Conservation (phyloP, 768 basidiomycete genomes). For the Tricholoma saponaceum region DNA sequence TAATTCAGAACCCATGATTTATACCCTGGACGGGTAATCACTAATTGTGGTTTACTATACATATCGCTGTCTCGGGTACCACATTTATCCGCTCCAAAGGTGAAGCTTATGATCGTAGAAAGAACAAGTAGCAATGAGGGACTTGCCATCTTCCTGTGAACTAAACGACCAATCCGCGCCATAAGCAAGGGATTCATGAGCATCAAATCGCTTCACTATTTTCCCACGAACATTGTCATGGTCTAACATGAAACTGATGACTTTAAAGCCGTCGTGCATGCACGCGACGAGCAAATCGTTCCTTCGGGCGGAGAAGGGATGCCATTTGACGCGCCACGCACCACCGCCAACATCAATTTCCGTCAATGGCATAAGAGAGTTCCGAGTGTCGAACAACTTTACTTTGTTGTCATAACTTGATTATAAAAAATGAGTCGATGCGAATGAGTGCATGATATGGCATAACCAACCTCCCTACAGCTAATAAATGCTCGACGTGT, state of each 20-base stretch:
- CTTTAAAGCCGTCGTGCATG: conserved; percentile 97
- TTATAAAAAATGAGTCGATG: background rate
- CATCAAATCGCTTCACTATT: conserved; percentile 56
- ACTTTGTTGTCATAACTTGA: conserved; percentile 81
- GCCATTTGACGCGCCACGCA: conserved; percentile 96
- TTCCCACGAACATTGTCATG: conserved; percentile 10
- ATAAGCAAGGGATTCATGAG: conserved; percentile 83
- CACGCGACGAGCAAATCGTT: conserved; percentile 86
- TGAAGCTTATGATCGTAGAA: conserved; percentile 91
- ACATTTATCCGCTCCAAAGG: conserved; percentile 66
- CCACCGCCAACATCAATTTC: conserved; percentile 81
- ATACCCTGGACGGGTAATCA: background rate
- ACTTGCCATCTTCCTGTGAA: conserved; percentile 26
- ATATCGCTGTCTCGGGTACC: background rate
- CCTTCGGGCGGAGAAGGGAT: conserved; percentile 64
- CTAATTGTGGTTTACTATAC: background rate
- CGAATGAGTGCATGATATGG: background rate
- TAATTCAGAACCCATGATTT: background rate
- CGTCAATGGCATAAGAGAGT: conserved; percentile 50
- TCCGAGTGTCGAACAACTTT: conserved; percentile 79
- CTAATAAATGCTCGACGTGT: conserved; percentile 72
- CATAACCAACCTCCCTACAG: conserved; percentile 77
- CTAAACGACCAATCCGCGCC: conserved; percentile 85
- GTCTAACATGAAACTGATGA: conserved; percentile 56
- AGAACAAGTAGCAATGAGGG: conserved; percentile 81